Conservation (phyloP, 495 filamentous ascomycete species). For the Apiosordaria backusii region DNA sequence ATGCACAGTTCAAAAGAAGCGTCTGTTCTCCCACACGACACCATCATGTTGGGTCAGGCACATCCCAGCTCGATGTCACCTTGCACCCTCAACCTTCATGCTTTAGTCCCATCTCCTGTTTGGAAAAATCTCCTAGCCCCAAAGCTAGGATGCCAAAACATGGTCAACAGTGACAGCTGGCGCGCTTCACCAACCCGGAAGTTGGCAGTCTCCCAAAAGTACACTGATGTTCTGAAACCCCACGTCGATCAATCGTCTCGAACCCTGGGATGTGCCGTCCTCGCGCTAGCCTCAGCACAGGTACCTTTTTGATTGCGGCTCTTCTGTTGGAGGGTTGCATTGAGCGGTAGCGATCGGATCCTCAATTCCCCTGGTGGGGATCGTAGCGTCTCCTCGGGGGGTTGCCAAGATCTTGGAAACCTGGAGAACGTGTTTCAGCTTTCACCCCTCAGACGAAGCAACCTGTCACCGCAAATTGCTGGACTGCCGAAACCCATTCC, state of each 20-base stretch:
- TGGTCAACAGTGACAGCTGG: constrained; percentile 2
- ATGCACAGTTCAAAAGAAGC: neutral
- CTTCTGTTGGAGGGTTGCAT: neutral
- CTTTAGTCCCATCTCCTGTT: neutral
- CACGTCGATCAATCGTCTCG: constrained; percentile 11
- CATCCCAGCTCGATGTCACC: neutral
- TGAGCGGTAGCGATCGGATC: neutral
- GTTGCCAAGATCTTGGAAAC: neutral
- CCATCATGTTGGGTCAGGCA: neutral
- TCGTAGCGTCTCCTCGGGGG: neutral
- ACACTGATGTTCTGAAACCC: constrained; percentile 4
- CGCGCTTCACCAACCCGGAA: neutral
- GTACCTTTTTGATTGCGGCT: neutral
- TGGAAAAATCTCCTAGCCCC: neutral
- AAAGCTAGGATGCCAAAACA: constrained; percentile 7
- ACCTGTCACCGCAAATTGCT: neutral
- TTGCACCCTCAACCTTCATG: neutral
- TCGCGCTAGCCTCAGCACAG: neutral
- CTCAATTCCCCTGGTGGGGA: neutral
- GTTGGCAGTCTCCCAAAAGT: neutral
- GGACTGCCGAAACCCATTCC: neutral
- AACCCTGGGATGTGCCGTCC: neutral
- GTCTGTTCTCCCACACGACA: neutral
- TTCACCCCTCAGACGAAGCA: neutral
- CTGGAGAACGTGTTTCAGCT: neutral